Evolutionary conservation across 129 eudicot genomes (phyloP).

Genomic region (Scalesia atractyloides): DNA sequence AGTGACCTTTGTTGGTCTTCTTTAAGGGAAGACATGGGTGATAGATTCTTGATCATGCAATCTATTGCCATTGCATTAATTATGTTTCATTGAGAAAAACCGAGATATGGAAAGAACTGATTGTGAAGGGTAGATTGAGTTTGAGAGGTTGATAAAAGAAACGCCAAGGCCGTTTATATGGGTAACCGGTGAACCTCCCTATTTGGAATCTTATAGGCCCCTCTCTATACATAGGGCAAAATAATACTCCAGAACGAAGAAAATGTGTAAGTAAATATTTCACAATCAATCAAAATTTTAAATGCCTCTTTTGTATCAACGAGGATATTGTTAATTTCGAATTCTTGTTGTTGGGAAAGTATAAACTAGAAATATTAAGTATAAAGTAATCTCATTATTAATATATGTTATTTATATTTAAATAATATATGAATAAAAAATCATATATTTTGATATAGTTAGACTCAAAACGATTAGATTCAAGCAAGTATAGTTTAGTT

Average conservation of each 20-base stretch:
- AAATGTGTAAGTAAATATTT: slow-evolving; percentile 13
- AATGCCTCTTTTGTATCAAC: neutral
- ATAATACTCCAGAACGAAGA: neutral
- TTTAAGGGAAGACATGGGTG: slow-evolving; percentile 27
- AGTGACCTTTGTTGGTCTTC: slow-evolving; percentile 40
- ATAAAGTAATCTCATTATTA: neutral
- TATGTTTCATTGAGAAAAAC: neutral
- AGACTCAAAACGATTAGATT: neutral
- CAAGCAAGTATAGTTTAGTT: neutral
- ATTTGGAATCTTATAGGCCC: slow-evolving; percentile 54
- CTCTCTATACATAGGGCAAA: slow-evolving; percentile 27
- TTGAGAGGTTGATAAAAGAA: slow-evolving; percentile 50
- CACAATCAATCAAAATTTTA: slow-evolving; percentile 7
- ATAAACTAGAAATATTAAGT: neutral
- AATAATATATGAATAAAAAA: neutral
- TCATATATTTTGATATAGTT: neutral
- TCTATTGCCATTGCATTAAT: slow-evolving; percentile 49
- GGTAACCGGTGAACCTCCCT: slow-evolving; percentile 44
- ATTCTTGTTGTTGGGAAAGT: neutral
- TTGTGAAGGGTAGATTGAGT: slow-evolving; percentile 26
- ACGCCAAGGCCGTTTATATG: slow-evolving; percentile 66
- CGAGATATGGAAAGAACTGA: slow-evolving; percentile 4
- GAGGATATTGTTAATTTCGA: neutral
- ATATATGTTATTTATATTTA: neutral
- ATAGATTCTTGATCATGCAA: slow-evolving; percentile 34